Base-by-base conservation (phyloP, 208 protist genomes). In the Crithidia mellificae region DNA sequence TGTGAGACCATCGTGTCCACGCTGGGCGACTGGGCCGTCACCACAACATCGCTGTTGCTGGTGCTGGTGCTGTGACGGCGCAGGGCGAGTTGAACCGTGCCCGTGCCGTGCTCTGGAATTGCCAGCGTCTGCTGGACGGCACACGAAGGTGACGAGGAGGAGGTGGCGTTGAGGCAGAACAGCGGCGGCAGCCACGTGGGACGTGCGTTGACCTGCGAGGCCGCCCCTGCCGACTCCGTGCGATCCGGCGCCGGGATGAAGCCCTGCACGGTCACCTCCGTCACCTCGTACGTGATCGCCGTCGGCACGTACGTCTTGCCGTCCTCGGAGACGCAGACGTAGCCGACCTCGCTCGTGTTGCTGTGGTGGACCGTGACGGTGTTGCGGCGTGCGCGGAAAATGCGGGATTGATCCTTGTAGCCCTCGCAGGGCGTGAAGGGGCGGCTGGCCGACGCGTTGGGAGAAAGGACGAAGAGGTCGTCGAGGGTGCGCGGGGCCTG, bases 221-320 rank as follows among this genome's bases (percentile, higher is more conserved):
- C 3, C 32, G n/a, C 0, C 32, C 5, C 15, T 1, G 5, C 20
- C 22, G 36, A 0, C 41, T 22, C 7, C 15, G 22, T 59, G 25
- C 71, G 71, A 12, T 55, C 2, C 6, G 47, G 36, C 3, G 81
- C n/a, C 1, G 66, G 55, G 39, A 87, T 78, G 64, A 93, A 77
- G n/a, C 87, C 84, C 22, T 41, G 56, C 46, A 93, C 57, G 15
- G 67, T 54, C n/a, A 70, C 74, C 22, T 77, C 74, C n/a, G 88
- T 72, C 27, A 93, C 84, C 54, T 90, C 84, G 75, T 84, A 93
- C 15, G 87, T 93, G 34, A 93, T 75, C 54, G 72, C 59, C 30
- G 80, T 88, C 17, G 84, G 77, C 38, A 80, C 59, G 64, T 93
- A 93, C 27, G 77, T 30, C 17, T 56, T 44, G n/a, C 87, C 87